phyloP scores from a whole-genome alignment of 2,329 filamentous ascomycete species.

The Neonectria ditissima region DNA sequence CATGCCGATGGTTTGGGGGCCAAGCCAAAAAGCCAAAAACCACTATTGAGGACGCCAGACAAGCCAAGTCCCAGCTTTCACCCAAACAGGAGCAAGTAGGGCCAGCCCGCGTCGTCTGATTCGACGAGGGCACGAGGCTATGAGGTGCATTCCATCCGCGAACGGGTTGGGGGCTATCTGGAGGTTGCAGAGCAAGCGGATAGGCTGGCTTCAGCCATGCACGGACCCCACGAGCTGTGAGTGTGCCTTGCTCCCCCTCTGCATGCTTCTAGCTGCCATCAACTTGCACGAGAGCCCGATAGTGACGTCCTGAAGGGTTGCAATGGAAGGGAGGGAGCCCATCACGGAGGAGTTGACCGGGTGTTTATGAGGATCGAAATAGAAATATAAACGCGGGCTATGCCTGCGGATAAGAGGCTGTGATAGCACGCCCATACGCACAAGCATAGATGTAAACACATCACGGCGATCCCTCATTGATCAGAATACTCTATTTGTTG shows the following conservation, averaged over 20 bases:
- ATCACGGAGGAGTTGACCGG: not conserved
- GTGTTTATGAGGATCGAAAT: not conserved
- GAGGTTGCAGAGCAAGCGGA: not conserved
- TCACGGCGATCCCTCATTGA: not conserved
- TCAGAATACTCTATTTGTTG: not conserved
- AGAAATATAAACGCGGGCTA: not conserved
- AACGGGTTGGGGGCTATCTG: conserved; percentile 1
- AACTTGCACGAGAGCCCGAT: not conserved
- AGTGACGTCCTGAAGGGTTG: not conserved
- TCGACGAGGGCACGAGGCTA: conserved; percentile 13
- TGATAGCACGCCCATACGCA: not conserved
- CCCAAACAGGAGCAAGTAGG: conserved; percentile 1
- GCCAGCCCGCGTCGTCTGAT: conserved; percentile 3
- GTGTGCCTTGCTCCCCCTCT: conserved; percentile 4
- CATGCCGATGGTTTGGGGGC: conserved; percentile 16
- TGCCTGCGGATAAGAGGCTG: not conserved
- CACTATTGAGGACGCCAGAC: conserved; percentile 10
- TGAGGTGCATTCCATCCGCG: not conserved
- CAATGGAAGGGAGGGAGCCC: conserved; percentile 7
- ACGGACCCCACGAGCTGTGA: not conserved
- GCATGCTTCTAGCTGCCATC: not conserved
- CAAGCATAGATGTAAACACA: not conserved
- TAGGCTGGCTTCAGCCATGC: not conserved
- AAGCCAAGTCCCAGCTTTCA: not conserved
- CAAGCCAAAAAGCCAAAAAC: not conserved